Conservation (phyloP, 2,329 filamentous ascomycete genomes). For the Trichoderma atrobrunneum region DNA sequence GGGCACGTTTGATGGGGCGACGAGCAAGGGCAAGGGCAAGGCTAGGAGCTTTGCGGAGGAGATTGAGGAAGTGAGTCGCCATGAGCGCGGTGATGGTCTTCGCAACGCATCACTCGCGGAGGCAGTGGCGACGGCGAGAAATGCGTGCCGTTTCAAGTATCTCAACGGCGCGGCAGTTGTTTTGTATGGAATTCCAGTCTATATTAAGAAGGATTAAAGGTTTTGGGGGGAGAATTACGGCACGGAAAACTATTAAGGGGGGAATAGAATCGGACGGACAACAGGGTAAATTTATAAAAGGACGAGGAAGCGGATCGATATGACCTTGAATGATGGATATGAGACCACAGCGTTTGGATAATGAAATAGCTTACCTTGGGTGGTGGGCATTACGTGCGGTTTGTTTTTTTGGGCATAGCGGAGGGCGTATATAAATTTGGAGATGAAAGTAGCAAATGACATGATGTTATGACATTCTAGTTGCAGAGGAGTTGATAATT, state of each 20-base stretch:
- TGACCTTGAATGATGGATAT: not conserved
- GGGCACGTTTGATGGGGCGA: conserved; percentile 43
- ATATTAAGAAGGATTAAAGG: conserved; percentile 48
- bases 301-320: not conserved
- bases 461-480: not conserved
- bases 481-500: not conserved
- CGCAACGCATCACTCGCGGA: conserved; percentile 61
- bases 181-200: conserved; percentile 93
- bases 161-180: conserved; percentile 91
- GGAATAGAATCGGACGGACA: not conserved
- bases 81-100: conserved; percentile 24
- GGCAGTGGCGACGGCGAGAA: conserved; percentile 71
- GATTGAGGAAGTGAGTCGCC: conserved; percentile 10
- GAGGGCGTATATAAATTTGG: not conserved
- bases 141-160: conserved; percentile 83
- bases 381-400: not conserved
- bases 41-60: conserved; percentile 28
- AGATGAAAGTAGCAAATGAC: not conserved
- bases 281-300: not conserved
- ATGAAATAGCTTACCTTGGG: not conserved
- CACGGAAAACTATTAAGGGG: not conserved
- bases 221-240: not conserved
- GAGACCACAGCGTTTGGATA: not conserved
- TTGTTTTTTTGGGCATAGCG: not conserved
- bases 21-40: conserved; percentile 29